A percentile compares a stretch with the other conserved stretches of the same genome.
Conservation (phyloP, 345 rosid species). For the Excoecaria agallocha region DNA sequence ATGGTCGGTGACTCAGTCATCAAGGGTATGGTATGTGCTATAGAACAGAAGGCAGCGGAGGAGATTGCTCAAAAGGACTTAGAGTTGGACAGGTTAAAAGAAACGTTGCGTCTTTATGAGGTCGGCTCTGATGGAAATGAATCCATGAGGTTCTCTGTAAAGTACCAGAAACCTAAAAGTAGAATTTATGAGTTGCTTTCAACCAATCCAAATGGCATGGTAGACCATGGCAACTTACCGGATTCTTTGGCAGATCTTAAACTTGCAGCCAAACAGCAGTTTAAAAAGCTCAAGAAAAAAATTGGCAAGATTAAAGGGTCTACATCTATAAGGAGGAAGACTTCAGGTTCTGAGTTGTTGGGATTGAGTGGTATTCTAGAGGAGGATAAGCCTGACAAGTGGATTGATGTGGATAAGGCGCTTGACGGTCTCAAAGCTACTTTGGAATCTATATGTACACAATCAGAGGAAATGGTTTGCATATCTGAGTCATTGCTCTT, state of each 20-base stretch:
- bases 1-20: slow-evolving; percentile 74
- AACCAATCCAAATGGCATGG: slow-evolving; percentile 17
- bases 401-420: slow-evolving; percentile 20
- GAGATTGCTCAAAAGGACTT: slow-evolving; percentile 59
- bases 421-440: slow-evolving; percentile 22
- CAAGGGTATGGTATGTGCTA: slow-evolving; percentile 49
- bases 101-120: slow-evolving; percentile 33
- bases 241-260: slow-evolving; percentile 42
- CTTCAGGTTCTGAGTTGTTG: slow-evolving; percentile 34
- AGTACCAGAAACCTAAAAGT: slow-evolving; percentile 12
- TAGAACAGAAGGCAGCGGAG: slow-evolving; percentile 65
- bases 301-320: slow-evolving; percentile 43
- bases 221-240: slow-evolving; percentile 22
- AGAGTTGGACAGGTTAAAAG: slow-evolving; percentile 55
- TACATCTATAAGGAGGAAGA: slow-evolving; percentile 30
- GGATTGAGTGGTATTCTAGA: slow-evolving; percentile 46
- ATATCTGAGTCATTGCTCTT: slow-evolving; percentile 36
- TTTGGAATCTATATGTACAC: slow-evolving; percentile 8
- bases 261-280: slow-evolving; percentile 42
- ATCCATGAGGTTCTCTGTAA: slow-evolving; percentile 4
- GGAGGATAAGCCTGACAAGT: slow-evolving; percentile 38
- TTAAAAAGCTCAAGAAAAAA: slow-evolving; percentile 56
- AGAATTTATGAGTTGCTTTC: slow-evolving; percentile 10
- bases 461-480: slow-evolving; percentile 5
- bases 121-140: slow-evolving; percentile 32